Percentiles rank a stretch among this genome's conserved stretches.
Conservation (phyloP, 2,329 filamentous ascomycete genomes). For the Bipolaris cookei region DNA sequence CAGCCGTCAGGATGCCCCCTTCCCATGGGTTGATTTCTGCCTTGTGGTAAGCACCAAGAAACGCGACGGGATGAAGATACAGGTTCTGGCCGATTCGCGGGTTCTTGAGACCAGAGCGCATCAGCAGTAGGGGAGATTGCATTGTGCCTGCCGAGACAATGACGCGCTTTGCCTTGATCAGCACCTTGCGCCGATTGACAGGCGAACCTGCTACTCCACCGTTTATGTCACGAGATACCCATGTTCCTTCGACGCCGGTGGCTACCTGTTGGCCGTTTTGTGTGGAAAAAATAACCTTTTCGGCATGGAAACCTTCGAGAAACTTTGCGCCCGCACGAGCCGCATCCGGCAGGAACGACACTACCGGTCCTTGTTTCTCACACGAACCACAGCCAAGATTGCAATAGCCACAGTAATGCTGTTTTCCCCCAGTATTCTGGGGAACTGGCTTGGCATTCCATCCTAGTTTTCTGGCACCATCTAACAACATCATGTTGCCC, state of each 20-base stretch:
- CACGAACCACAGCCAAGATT: constrained; percentile 65
- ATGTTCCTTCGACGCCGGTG: constrained; percentile 74
- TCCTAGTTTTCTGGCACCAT: constrained; percentile 75
- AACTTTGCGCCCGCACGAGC: constrained; percentile 78
- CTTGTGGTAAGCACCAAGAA: constrained; percentile 67
- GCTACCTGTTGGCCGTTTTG: constrained; percentile 63
- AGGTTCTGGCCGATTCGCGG: constrained; percentile 82
- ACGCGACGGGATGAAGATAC: constrained; percentile 74
- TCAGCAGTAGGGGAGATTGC: constrained; percentile 76
- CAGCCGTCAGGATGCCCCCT: constrained; percentile 79
- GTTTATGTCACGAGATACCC: constrained; percentile 72
- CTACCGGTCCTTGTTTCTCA: constrained; percentile 79
- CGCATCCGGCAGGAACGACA: constrained; percentile 80
- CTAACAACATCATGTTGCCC: constrained; percentile 72
- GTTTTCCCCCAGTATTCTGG: constrained; percentile 76
- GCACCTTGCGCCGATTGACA: constrained; percentile 64
- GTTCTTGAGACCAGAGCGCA: constrained; percentile 81
- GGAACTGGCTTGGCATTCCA: constrained; percentile 73
- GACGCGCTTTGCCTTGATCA: constrained; percentile 79
- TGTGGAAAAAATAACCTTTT: constrained; percentile 72
- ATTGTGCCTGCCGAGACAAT: constrained; percentile 79
- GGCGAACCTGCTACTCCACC: constrained; percentile 63
- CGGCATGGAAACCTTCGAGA: constrained; percentile 79
- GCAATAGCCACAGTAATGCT: constrained; percentile 75
- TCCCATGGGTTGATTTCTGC: constrained; percentile 68